Percentiles rank a stretch among this genome's conserved stretches.
Conservation (phyloP, 352 stramenopile genomes). For the Phytophthora europaea region DNA sequence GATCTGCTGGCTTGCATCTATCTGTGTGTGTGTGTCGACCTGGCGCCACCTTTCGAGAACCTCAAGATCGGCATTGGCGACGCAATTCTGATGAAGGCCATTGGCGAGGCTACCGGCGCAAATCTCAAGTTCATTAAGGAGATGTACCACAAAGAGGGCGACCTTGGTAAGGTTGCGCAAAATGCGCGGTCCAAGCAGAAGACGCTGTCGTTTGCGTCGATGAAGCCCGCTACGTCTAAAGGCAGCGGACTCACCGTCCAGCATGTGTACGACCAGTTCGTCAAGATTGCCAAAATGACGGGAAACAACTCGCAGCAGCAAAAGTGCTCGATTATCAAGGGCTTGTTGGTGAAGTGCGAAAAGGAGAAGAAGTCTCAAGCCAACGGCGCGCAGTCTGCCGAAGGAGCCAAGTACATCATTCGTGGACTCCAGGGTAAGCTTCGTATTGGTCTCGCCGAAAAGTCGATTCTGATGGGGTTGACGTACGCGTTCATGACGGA, state of each 20-base stretch:
- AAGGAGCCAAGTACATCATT: conserved; percentile 98
- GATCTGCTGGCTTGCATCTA: conserved; percentile 94
- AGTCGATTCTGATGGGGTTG: conserved; percentile 97
- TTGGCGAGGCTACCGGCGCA: conserved; percentile 94
- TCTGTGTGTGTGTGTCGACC: conserved; percentile 91
- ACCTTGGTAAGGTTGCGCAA: conserved; percentile 97
- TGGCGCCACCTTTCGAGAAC: conserved; percentile 97
- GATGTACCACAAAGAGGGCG: conserved; percentile 97
- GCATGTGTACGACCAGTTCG: conserved; percentile 91
- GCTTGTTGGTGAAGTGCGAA: conserved; percentile 94
- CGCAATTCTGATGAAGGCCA: conserved; percentile 98
- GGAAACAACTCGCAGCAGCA: conserved; percentile 97
- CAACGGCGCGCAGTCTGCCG: conserved; percentile 77
- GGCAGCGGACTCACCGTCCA: conserved; percentile 89
- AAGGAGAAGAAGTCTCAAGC: conserved; percentile 74
- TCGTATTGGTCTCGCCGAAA: conserved; percentile 97
- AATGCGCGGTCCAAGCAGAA: conserved; percentile 95
- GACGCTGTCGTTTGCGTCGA: conserved; percentile 86
- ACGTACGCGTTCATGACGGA: conserved; percentile 96
- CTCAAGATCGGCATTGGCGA: conserved; percentile 99
- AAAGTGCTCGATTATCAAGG: conserved; percentile 98
- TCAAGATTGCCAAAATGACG: conserved; percentile 95
- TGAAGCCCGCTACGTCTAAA: conserved; percentile 67
- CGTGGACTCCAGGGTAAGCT: conserved; percentile 98
- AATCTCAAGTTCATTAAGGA: conserved; percentile 95